Evolutionary conservation across 108 stramenopile species (phyloP).

Genomic region (Discostella pseudostelligera): DNA sequence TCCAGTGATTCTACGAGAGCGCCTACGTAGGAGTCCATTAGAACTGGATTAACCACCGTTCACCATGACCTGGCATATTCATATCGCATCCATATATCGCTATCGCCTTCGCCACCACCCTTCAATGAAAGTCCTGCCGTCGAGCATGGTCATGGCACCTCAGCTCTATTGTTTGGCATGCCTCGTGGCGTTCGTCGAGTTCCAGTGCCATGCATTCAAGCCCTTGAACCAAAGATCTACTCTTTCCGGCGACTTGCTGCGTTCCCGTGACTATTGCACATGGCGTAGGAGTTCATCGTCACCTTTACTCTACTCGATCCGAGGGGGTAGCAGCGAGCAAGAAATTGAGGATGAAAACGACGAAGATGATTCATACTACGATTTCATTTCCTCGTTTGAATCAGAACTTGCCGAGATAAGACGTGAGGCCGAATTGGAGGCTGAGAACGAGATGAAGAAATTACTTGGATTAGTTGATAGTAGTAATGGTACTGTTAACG

Average conservation of each 20-base stretch:
- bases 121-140: background rate
- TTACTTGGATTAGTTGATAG: conserved; percentile 18
- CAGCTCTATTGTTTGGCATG: too few species aligned
- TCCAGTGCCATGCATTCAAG: conserved; percentile 14
- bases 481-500: too few species aligned
- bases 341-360: conserved; percentile 2
- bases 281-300: background rate
- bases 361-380: conserved; percentile 15
- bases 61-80: too few species aligned
- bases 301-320: conserved; percentile 14
- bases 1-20: too few species aligned
- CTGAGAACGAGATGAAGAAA: conserved; percentile 42
- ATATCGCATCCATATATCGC: too few species aligned
- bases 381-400: conserved; percentile 45
- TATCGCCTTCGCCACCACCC: background rate
- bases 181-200: background rate
- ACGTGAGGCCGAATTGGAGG: conserved; percentile 39
- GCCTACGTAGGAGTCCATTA: too few species aligned
- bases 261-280: too few species aligned
- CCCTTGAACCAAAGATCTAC: background rate
- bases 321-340: conserved; percentile 14
- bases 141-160: background rate
- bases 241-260: background rate
- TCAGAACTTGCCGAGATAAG: conserved; percentile 44
- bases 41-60: too few species aligned